phyloP scores from a whole-genome alignment of 2,329 filamentous ascomycete species.

The Mycosphaerella arachidis region DNA sequence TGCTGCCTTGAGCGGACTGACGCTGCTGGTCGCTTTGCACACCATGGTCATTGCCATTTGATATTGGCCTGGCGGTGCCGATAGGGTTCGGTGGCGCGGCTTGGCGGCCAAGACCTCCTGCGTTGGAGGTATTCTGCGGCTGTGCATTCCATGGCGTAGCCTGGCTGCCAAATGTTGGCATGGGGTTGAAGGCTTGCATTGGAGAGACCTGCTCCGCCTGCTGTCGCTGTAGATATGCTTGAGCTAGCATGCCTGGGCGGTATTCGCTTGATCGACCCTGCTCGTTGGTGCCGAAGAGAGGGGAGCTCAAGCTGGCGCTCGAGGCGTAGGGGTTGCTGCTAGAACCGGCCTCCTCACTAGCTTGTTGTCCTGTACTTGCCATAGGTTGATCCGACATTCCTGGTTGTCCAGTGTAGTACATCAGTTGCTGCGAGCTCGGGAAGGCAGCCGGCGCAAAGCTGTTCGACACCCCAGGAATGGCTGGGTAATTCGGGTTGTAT shows the following conservation, averaged over 20 bases:
- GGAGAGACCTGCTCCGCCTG: neutral
- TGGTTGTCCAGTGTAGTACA: conserved; percentile 6
- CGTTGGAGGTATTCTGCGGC: neutral
- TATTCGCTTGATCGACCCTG: conserved; percentile 1
- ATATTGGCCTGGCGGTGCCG: conserved; percentile 14
- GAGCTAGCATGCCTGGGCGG: neutral
- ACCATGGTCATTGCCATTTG: conserved; percentile 7
- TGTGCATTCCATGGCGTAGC: neutral
- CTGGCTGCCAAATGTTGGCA: neutral
- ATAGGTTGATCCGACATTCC: neutral
- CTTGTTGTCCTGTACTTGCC: neutral
- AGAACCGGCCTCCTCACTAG: neutral
- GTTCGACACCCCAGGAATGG: conserved; percentile 31
- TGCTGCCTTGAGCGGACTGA: neutral
- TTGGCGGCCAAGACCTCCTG: conserved; percentile 1
- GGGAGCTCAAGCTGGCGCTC: conserved; percentile 20
- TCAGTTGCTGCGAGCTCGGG: conserved; percentile 3
- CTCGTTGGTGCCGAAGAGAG: conserved; percentile 10
- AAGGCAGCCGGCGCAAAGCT: conserved; percentile 22
- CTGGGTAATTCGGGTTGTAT: conserved; percentile 32
- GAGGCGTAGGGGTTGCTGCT: conserved; percentile 6
- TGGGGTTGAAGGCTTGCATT: neutral
- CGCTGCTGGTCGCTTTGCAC: neutral
- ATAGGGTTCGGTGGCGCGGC: conserved; percentile 8
- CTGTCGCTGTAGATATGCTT: neutral